Conservation (phyloP, 805 yeast genomes). For the Debaryomyces hansenii region DNA sequence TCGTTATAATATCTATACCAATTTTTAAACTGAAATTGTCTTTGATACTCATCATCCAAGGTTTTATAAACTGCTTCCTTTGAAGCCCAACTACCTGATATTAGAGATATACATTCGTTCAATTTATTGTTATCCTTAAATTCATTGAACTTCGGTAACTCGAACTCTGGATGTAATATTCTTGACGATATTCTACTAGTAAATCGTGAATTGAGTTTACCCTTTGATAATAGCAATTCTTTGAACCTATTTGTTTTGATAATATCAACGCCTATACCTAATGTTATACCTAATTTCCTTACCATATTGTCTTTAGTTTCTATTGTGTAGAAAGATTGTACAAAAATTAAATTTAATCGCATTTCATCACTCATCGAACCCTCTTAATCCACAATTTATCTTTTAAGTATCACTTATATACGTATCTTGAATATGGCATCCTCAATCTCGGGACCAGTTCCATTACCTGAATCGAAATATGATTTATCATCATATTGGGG, state of each 20-base stretch:
- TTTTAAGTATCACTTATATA: background rate
- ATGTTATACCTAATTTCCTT: constrained; percentile 8
- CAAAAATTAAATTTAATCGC: too few relatives aligned
- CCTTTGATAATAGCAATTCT: constrained; percentile 33
- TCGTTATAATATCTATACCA: constrained; percentile 53
- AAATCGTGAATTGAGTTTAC: constrained; percentile 20
- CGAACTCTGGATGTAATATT: constrained; percentile 53
- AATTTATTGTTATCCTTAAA: constrained; percentile 13
- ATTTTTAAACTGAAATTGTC: constrained; percentile 50
- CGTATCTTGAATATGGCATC: constrained; percentile 65
- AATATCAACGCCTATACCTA: constrained; percentile 62
- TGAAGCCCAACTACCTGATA: constrained; percentile 67
- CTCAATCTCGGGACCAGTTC: constrained; percentile 77
- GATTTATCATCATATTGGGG: constrained; percentile 88
- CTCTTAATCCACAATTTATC: background rate
- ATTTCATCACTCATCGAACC: too few relatives aligned
- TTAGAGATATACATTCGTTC: constrained; percentile 25
- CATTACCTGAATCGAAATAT: constrained; percentile 76
- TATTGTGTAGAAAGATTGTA: too few relatives aligned
- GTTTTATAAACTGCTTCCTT: constrained; percentile 76
- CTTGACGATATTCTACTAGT: constrained; percentile 43
- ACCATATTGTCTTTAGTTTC: background rate
- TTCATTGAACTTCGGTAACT: constrained; percentile 28
- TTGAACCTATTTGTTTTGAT: constrained; percentile 48
- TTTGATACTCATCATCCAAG: constrained; percentile 49